A percentile compares a stretch with the other conserved stretches of the same genome.
These are phyloP conservation scores for Zoysia pacifica DNA, from an alignment of 176 grass and related monocot species.

Conservation along the genomic window DNA sequence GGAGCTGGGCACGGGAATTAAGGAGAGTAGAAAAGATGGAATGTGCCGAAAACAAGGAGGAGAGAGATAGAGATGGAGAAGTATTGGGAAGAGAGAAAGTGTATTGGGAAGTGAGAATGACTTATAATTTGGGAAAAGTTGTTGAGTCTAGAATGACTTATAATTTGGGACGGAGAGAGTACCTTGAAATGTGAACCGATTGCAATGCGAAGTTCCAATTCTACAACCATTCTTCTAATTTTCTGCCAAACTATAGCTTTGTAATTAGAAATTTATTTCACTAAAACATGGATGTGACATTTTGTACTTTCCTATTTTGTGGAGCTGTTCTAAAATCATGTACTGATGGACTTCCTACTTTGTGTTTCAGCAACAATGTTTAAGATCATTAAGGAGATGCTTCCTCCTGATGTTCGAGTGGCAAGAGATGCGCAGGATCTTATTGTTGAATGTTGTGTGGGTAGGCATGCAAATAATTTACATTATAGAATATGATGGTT, in stretches of 20 bases:
- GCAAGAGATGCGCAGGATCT: slow-evolving; percentile 98
- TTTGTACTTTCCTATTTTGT: neutral
- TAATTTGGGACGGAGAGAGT: too few species aligned
- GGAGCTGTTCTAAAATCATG: neutral
- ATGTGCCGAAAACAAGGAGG: too few species aligned
- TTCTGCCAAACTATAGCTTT: neutral
- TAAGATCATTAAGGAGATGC: slow-evolving; percentile 99
- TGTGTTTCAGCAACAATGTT: slow-evolving; percentile 89
- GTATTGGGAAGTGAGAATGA: too few species aligned
- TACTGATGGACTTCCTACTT: slow-evolving; percentile 30
- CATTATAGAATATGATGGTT: neutral
- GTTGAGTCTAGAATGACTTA: too few species aligned
- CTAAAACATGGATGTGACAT: neutral
- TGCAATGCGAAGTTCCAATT: neutral
- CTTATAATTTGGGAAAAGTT: too few species aligned
- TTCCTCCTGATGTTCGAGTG: slow-evolving; percentile 96
- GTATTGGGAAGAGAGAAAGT: too few species aligned
- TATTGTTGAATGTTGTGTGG: slow-evolving; percentile 98
- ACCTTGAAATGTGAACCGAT: neutral
- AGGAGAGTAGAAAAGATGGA: too few species aligned
- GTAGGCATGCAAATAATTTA: slow-evolving; percentile 36
- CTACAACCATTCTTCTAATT: neutral
- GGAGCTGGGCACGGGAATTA: too few species aligned
- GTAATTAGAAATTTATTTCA: slow-evolving; percentile 8
- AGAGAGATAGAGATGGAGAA: too few species aligned